A percentile compares a stretch with the other conserved stretches of the same genome.
Evolutionary conservation across 495 filamentous ascomycete genomes (phyloP).

Genomic region (Halenospora varia): DNA sequence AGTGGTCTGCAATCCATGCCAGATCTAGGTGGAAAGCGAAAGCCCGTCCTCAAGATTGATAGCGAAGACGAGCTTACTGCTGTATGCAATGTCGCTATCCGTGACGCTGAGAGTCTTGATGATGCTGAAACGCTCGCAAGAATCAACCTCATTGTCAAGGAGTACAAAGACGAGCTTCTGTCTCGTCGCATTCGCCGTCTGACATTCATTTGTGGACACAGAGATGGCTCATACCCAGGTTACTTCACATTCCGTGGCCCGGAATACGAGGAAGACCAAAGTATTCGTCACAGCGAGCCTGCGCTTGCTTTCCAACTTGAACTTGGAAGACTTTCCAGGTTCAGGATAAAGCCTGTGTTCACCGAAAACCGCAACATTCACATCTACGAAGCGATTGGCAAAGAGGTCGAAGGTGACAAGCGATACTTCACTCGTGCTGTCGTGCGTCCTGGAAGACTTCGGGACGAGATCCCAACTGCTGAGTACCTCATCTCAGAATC

Average conservation of each 20-base stretch:
- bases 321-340: constrained; percentile 87
- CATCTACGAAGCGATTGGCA: constrained; percentile 94
- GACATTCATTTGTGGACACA: constrained; percentile 94
- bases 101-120: constrained; percentile 81
- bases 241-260: constrained; percentile 98
- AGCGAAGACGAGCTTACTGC: constrained; percentile 76
- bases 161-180: constrained; percentile 79
- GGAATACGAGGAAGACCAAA: constrained; percentile 81
- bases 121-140: constrained; percentile 76
- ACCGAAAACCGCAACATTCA: constrained; percentile 99
- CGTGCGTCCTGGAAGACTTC: constrained; percentile 84
- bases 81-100: constrained; percentile 87
- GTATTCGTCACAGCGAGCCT: constrained; percentile 95
- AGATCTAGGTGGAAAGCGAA: constrained; percentile 69
- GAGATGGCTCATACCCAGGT: constrained; percentile 89
- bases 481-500: constrained; percentile 98
- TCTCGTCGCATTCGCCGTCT: constrained; percentile 78
- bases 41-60: constrained; percentile 40
- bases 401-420: constrained; percentile 91
- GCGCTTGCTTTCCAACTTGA: constrained; percentile 98
- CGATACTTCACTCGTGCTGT: constrained; percentile 96
- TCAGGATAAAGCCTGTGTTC: constrained; percentile 96
- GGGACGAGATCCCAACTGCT: constrained; percentile 94
- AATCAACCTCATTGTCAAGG: constrained; percentile 70
- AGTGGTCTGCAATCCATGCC: constrained; percentile 53